Conservation (phyloP, 176 grass and related monocot species). For the Triticum urartu region DNA sequence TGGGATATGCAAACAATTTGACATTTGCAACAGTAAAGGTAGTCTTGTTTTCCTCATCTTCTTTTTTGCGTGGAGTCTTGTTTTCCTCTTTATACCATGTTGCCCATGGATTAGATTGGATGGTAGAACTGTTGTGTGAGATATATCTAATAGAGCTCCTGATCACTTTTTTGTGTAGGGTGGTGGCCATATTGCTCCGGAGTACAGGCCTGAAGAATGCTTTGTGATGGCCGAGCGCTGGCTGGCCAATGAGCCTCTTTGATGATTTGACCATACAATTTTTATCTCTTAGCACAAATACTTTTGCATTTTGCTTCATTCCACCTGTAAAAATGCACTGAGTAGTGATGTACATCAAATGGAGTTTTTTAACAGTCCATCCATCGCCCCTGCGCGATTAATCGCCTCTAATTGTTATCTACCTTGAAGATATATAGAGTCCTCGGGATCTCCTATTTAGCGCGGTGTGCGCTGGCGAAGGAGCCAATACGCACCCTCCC, state of each 20-base stretch:
- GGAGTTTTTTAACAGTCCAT: too few relatives aligned
- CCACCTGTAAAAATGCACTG: too few relatives aligned
- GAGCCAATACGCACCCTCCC: too few relatives aligned
- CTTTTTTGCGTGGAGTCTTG: too few relatives aligned
- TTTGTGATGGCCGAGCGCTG: constrained; percentile 32
- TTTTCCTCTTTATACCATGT: background rate
- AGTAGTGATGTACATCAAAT: too few relatives aligned
- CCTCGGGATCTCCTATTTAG: too few relatives aligned
- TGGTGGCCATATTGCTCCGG: constrained; percentile 36
- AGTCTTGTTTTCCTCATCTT: background rate
- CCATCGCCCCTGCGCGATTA: too few relatives aligned
- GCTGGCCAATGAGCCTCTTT: constrained; percentile 37
- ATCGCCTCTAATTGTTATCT: too few relatives aligned
- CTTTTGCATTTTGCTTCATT: too few relatives aligned
- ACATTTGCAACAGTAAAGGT: constrained; percentile 64
- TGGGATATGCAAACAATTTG: constrained; percentile 40
- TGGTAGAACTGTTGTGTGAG: background rate
- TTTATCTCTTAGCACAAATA: too few relatives aligned
- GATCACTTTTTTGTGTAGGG: constrained; percentile 21
- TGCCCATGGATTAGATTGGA: background rate
- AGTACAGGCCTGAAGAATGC: constrained; percentile 41
- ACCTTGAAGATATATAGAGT: too few relatives aligned
- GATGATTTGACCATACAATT: background rate
- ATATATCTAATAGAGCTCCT: background rate
- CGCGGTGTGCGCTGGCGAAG: too few relatives aligned